Evolutionary conservation across 2,329 filamentous ascomycete genomes (phyloP).

Genomic region (Leptographium wingfieldii): DNA sequence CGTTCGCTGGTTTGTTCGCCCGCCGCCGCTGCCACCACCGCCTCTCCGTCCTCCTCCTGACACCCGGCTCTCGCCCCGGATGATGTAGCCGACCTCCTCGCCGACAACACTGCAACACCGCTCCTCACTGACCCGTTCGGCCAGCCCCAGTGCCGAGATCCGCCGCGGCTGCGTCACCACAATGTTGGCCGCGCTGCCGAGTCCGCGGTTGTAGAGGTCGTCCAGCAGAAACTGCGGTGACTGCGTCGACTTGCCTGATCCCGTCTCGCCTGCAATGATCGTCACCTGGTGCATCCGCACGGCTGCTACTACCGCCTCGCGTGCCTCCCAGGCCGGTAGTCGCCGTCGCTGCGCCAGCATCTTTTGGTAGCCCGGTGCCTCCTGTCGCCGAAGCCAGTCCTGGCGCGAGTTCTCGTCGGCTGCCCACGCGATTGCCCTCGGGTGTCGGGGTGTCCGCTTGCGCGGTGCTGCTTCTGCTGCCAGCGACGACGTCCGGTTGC

Average conservation of each 20-base stretch:
- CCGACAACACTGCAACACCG: slow-evolving; percentile 70
- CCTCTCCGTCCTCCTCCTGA: slow-evolving; percentile 30
- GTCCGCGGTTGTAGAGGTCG: slow-evolving; percentile 63
- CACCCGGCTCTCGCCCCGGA: slow-evolving; percentile 76
- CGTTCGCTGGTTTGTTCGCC: slow-evolving; percentile 21
- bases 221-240: slow-evolving; percentile 93
- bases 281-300: slow-evolving; percentile 74
- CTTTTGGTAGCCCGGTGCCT: slow-evolving; percentile 50
- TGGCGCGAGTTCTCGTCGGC: slow-evolving; percentile 46
- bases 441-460: slow-evolving; percentile 25
- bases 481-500: slow-evolving; percentile 12
- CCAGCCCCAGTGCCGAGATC: slow-evolving; percentile 87
- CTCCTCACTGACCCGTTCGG: slow-evolving; percentile 89
- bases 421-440: slow-evolving; percentile 51
- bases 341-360: slow-evolving; percentile 63
- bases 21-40: slow-evolving; percentile 58
- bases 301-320: slow-evolving; percentile 61
- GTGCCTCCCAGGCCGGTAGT: slow-evolving; percentile 79
- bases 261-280: slow-evolving; percentile 94
- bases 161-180: slow-evolving; percentile 90
- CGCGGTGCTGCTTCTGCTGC: neutral
- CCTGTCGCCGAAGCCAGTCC: slow-evolving; percentile 59
- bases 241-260: slow-evolving; percentile 93
- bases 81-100: slow-evolving; percentile 81
- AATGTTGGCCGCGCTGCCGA: slow-evolving; percentile 74